A percentile compares a stretch with the other conserved stretches of the same genome.
These are phyloP conservation scores for Pythium rishiriense DNA, from an alignment of 352 stramenopile species.

Conservation along the genomic window DNA sequence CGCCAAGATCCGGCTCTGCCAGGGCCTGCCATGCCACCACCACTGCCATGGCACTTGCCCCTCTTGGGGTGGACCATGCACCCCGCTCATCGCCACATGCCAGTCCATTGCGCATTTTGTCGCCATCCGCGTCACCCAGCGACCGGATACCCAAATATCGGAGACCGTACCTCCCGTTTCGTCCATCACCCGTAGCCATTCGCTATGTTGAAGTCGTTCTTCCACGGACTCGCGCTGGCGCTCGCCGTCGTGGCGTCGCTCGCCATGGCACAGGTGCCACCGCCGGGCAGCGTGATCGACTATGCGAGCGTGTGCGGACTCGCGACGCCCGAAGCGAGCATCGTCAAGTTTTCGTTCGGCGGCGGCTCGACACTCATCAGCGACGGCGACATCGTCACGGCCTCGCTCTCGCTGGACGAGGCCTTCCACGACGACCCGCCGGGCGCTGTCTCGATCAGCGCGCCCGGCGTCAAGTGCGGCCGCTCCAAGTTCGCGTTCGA, in stretches of 20 bases:
- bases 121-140: conserved; percentile 1
- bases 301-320: conserved; percentile 16
- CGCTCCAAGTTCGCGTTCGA: conserved; percentile 19
- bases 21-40: neutral
- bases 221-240: no score
- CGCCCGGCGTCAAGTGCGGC: conserved; percentile 24
- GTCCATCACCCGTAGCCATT: neutral
- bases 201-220: conserved; percentile 18
- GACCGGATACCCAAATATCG: neutral
- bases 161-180: no score
- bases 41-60: neutral
- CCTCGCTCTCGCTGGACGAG: conserved; percentile 18
- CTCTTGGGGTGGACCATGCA: neutral
- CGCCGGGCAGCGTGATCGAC: conserved; percentile 15
- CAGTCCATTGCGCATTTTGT: no score
- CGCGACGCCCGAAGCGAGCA: conserved; percentile 13
- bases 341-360: conserved; percentile 20
- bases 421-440: conserved; percentile 18
- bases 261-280: neutral
- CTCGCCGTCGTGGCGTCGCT: neutral
- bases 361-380: conserved; percentile 13
- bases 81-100: conserved; percentile 8
- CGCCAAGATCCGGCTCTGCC: neutral
- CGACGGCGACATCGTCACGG: conserved; percentile 21
- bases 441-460: conserved; percentile 13